A percentile compares a stretch with the other conserved stretches of the same genome.
Conservation (phyloP, 179 eudicot genomes). For the Amaranthus tricolor region DNA sequence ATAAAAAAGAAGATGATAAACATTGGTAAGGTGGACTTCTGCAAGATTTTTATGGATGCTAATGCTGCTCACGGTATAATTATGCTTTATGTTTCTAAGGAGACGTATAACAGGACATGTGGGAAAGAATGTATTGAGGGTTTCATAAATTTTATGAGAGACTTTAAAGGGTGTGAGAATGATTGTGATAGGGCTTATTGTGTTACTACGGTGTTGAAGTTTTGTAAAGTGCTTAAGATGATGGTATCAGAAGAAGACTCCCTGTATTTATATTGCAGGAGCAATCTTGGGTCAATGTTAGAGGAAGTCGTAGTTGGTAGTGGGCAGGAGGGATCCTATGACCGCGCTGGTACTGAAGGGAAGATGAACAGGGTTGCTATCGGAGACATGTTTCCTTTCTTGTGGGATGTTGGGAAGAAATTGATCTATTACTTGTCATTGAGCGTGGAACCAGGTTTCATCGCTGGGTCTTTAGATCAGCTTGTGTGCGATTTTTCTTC, state of each 20-base stretch:
- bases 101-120: slow-evolving; percentile 27
- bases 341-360: not conserved
- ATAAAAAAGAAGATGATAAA: too few species aligned
- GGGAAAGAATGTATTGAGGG: slow-evolving; percentile 51
- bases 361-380: slow-evolving; percentile 16
- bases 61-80: slow-evolving; percentile 57
- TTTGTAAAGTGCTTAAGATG: slow-evolving; percentile 59
- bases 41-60: slow-evolving; percentile 52
- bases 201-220: slow-evolving; percentile 55
- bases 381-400: slow-evolving; percentile 51
- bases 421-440: slow-evolving; percentile 33
- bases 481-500: slow-evolving; percentile 62
- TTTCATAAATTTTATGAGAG: slow-evolving; percentile 34
- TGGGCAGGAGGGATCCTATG: not conserved
- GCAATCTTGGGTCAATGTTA: slow-evolving; percentile 56
- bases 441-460: slow-evolving; percentile 21
- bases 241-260: slow-evolving; percentile 33
- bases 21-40: slow-evolving; percentile 27
- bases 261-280: slow-evolving; percentile 61
- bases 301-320: slow-evolving; percentile 21
- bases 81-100: slow-evolving; percentile 59
- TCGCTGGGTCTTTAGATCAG: slow-evolving; percentile 23
- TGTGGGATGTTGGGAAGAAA: slow-evolving; percentile 49
- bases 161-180: slow-evolving; percentile 11
- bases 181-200: slow-evolving; percentile 23